Evolutionary conservation across 108 stramenopile species (phyloP).

Genomic region (Asterionellopsis glacialis): DNA sequence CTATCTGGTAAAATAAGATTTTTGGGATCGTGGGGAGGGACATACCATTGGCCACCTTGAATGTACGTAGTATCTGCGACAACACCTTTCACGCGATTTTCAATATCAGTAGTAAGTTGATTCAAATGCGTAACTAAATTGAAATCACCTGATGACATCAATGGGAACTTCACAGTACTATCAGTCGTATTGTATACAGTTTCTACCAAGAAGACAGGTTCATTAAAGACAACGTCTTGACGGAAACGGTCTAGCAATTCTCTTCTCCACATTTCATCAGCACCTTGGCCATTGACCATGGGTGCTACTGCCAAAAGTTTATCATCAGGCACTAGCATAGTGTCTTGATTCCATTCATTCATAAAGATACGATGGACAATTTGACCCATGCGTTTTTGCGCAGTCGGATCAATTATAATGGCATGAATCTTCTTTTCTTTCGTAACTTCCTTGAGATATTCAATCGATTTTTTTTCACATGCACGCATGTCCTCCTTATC

Average conservation of each 20-base stretch:
- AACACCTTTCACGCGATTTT: constrained; percentile 8
- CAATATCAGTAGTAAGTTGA: constrained; percentile 6
- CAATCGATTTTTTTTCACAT: constrained; percentile 31
- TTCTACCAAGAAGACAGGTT: constrained; percentile 18
- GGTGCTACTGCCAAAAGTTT: not conserved
- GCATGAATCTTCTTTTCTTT: constrained; percentile 13
- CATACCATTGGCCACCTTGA: constrained; percentile 11
- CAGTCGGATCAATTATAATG: constrained; percentile 25
- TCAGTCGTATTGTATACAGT: constrained; percentile 22
- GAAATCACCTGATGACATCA: constrained; percentile 12
- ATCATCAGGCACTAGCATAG: not conserved
- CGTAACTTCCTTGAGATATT: constrained; percentile 2
- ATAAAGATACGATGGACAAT: constrained; percentile 22
- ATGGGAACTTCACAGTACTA: constrained; percentile 13
- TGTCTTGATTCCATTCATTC: not conserved
- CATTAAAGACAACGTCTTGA: constrained; percentile 12
- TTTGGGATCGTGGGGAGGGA: not conserved
- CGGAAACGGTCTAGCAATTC: constrained; percentile 25
- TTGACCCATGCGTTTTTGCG: constrained; percentile 14
- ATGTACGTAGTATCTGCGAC: constrained; percentile 16
- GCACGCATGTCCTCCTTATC: constrained; percentile 8
- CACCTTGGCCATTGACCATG: not conserved
- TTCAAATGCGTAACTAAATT: constrained; percentile 13
- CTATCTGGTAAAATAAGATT: constrained; percentile 20
- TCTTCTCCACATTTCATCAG: constrained; percentile 16